Evolutionary conservation across 1,284 basidiomycete genomes (phyloP), one percentile per base, ranked within the genome.

Genomic region (Pascua sp.): DNA sequence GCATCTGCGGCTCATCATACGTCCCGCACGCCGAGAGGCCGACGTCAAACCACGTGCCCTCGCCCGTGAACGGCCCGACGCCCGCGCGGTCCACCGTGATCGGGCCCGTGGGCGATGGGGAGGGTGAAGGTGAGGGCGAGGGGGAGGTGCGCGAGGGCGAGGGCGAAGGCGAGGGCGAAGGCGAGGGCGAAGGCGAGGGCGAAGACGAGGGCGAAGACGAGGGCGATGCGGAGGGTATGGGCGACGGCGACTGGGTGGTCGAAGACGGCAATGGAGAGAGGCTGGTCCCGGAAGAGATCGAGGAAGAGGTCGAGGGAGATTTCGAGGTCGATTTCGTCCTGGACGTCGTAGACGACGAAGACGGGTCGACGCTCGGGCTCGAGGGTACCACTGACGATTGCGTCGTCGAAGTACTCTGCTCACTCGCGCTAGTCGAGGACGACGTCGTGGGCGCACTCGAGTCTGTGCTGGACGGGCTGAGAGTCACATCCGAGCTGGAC

Each of bases 11-110:
- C 7, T 56, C 59, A 43, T 68, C 60, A 46, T 65, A 56, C 38
- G 48, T 57, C 8, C 74, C 74, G 56, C 76, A 77, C 3, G 74
- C 71, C 18, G 65, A 65, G 0, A 71, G 56, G 15, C 71, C 68
- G 39, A 62, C 65, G 24, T 64, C 63, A 57, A 71, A 78, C 59
- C 64, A 78, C 4, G 77, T 77, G 11, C 67, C 68, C 52, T 65
- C 62, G 13, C 75, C 75, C 16, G 58, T 56, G 69, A 69, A 76
- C 1, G 75, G 72, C 5, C 71, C 73, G 42, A 66, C 65, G 13
- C 75, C 75, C 17, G 61, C 65, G 0, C 62, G 48, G 56, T 75
- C 73, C 8, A 57, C 66, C 2, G 67, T 66, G 16, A 63, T 44
- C 11, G 5, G 11, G 18, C 8, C 10, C 49, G 18, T 10, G 32